Conservation (phyloP, 768 basidiomycete species). For the Mycena sanguinolenta region DNA sequence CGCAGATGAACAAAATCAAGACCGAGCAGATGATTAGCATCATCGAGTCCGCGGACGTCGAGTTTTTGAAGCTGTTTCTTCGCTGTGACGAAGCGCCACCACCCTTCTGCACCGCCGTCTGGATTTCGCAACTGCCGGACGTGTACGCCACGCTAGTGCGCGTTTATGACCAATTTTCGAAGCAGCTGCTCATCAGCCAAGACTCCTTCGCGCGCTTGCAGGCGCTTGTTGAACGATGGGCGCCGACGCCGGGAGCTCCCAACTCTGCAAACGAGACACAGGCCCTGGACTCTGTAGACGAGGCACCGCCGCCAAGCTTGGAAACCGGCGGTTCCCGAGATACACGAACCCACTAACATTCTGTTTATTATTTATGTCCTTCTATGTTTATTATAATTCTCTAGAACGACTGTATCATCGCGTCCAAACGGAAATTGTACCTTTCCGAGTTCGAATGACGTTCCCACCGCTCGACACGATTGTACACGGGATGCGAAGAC, state of each 20-base stretch:
- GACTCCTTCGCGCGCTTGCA: neutral
- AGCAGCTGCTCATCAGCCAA: conserved; percentile 10
- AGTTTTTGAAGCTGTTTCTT: conserved; percentile 25
- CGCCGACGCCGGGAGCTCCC: conserved; percentile 19
- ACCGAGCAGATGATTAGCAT: conserved; percentile 10
- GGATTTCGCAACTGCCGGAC: conserved; percentile 27
- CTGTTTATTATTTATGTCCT: too few relatives aligned
- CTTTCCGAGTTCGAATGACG: too few relatives aligned
- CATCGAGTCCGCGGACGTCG: conserved; percentile 4
- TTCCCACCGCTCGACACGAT: too few relatives aligned
- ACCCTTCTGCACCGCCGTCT: conserved; percentile 23
- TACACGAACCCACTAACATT: too few relatives aligned
- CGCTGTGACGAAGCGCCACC: conserved; percentile 11
- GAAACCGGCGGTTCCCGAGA: too few relatives aligned
- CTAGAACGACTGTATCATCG: too few relatives aligned
- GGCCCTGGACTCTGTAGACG: too few relatives aligned
- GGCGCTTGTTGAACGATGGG: conserved; percentile 23
- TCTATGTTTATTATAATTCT: too few relatives aligned
- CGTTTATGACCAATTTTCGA: neutral
- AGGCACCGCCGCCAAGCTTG: too few relatives aligned
- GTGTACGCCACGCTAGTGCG: conserved; percentile 23
- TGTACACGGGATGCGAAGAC: too few relatives aligned
- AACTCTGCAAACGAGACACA: too few relatives aligned
- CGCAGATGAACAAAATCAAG: conserved; percentile 22
- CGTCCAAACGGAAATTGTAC: too few relatives aligned